Evolutionary conservation across 441 rosid genomes (phyloP), one percentile per base, ranked within the genome.

Genomic region (Metrosideros polymorpha): DNA sequence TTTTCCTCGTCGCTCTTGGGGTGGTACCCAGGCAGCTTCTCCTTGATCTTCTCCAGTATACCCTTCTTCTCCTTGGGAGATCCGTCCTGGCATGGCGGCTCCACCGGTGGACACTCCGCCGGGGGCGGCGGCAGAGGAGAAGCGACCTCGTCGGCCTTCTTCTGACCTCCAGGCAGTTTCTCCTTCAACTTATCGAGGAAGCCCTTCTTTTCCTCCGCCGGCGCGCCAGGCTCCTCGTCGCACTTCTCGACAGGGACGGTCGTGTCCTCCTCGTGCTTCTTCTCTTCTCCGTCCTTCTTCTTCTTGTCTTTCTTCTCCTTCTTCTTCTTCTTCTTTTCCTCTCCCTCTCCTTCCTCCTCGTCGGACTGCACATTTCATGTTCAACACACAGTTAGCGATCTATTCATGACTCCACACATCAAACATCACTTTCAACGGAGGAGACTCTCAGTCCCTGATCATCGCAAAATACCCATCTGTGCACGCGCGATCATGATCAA

Each of bases 11-110:
- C 94, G 7, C 89, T 85, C 92, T 95, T 94, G 83, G 92, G 79
- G 86, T 96, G 96, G 84, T 92, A 90, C 13, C 98, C 96, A 14
- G 98, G 98, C 47, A 96, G 88, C 87, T 96, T 96, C 90, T 93
- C 98, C 91, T 94, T 96, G 85, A 96, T 94, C 92, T 96, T 96
- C 93, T 95, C 97, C 25, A 96, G 18, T n/a, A 96, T 76, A 1
- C 98, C 97, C 82, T 94, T 96, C 91, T 94, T 95, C 93, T 94
- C 96, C 88, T 91, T 90, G 2, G 87, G 86, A 83, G 89, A 92
- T 35, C 43, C 89, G 6, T 89, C 91, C 4, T 77, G 90, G 25
- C 39, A 32, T 9, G 86, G 84, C 84, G 85, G 89, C 85, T 82
- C 90, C 32, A 85, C 9, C 6, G 82, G 30, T 27, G 71, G 61